Evolutionary conservation across 2,329 filamentous ascomycete species (phyloP).

Genomic region (Acarospora socialis): DNA sequence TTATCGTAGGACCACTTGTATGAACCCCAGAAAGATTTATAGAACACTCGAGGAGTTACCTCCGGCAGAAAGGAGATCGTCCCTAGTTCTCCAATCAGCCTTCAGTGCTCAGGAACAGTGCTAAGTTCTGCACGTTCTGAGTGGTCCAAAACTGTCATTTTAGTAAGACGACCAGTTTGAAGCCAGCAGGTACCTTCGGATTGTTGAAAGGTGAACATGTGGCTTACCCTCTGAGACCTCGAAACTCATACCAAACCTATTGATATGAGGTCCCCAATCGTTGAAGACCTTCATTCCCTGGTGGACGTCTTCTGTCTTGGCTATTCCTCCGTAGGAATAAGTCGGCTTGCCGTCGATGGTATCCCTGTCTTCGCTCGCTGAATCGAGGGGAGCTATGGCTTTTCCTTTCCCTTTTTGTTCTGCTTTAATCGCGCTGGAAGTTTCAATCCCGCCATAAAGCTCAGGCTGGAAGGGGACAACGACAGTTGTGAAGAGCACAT

Average conservation of each 20-base stretch:
- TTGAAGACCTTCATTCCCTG: slow-evolving; percentile 48
- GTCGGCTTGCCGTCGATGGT: slow-evolving; percentile 6
- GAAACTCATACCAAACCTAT: slow-evolving; percentile 51
- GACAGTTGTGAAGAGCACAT: slow-evolving; percentile 45
- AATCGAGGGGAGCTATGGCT: too few relatives aligned
- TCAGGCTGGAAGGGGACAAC: slow-evolving; percentile 53
- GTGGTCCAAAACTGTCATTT: slow-evolving; percentile 42
- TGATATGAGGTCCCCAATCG: slow-evolving; percentile 46
- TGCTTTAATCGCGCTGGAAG: slow-evolving; percentile 14
- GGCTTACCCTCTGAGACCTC: slow-evolving; percentile 46
- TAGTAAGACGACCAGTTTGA: slow-evolving; percentile 22
- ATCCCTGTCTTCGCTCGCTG: slow-evolving; percentile 17
- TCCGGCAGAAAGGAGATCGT: too few relatives aligned
- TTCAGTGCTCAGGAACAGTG: too few relatives aligned
- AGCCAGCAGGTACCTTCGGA: not conserved
- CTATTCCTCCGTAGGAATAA: slow-evolving; percentile 14
- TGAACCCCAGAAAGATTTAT: slow-evolving; percentile 47
- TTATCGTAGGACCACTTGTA: slow-evolving; percentile 50
- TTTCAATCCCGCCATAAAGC: slow-evolving; percentile 41
- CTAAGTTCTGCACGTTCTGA: too few relatives aligned
- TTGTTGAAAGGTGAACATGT: not conserved
- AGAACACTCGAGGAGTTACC: too few relatives aligned
- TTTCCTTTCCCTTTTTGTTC: slow-evolving; percentile 21
- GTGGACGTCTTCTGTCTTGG: slow-evolving; percentile 29
- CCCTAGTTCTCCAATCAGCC: slow-evolving; percentile 23